These are phyloP conservation scores for Coffea humblotiana DNA, from an alignment of 305 asterid species.

Conservation along the genomic window DNA sequence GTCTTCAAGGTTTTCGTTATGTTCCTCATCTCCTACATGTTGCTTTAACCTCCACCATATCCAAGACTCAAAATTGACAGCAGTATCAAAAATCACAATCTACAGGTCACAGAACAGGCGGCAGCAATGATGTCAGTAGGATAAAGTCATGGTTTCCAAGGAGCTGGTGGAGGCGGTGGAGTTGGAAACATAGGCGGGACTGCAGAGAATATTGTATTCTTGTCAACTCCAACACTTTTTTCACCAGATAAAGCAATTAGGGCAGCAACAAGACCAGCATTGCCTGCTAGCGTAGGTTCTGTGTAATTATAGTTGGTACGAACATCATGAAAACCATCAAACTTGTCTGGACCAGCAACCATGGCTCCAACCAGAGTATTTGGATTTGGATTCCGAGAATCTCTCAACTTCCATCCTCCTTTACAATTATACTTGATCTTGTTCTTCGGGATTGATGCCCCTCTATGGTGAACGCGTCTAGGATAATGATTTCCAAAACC, in stretches of 20 bases:
- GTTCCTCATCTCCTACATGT: background rate
- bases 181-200: conserved; percentile 98
- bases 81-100: conserved; percentile 22
- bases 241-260: conserved; percentile 94
- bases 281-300: conserved; percentile 94
- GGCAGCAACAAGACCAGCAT: conserved; percentile 96
- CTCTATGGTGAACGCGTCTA: conserved; percentile 92
- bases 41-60: conserved; percentile 8
- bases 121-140: conserved; percentile 8
- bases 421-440: conserved; percentile 72
- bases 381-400: conserved; percentile 73
- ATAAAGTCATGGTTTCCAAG: conserved; percentile 77
- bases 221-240: conserved; percentile 50
- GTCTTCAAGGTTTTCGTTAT: conserved; percentile 2
- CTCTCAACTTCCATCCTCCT: conserved; percentile 97
- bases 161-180: conserved; percentile 98
- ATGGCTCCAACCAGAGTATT: conserved; percentile 77
- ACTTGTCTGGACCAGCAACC: conserved; percentile 98
- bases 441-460: conserved; percentile 92
- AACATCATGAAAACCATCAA: conserved; percentile 79
- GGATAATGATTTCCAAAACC: conserved; percentile 87
- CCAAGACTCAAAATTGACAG: background rate
- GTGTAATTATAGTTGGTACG: conserved; percentile 89
- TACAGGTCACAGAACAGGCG: conserved; percentile 29
- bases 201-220: conserved; percentile 91